Percentiles rank a stretch among this genome's conserved stretches.
Evolutionary conservation across 331 rosid genomes (phyloP).

Genomic region (Spiraea crenata): DNA sequence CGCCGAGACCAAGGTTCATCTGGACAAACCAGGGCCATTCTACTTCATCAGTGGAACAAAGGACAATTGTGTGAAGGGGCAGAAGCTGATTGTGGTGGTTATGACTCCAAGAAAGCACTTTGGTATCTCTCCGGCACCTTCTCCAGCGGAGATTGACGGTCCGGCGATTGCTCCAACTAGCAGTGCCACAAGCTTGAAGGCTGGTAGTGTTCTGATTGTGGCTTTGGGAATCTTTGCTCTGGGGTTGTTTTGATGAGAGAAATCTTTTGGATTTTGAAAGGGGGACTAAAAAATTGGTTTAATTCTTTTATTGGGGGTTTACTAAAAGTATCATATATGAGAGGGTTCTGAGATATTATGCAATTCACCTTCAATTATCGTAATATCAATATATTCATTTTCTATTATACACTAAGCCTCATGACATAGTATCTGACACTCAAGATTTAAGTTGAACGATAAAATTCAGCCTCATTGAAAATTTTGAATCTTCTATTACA

Average conservation of each 20-base stretch:
- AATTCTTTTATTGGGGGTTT: constrained; percentile 8
- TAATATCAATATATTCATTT: neutral
- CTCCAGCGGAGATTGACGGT: constrained; percentile 52
- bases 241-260: constrained; percentile 34
- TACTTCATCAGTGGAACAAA: constrained; percentile 79
- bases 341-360: constrained; percentile 8
- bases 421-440: too few relatives aligned
- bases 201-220: constrained; percentile 34
- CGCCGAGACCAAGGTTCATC: constrained; percentile 65
- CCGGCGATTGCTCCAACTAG: constrained; percentile 89
- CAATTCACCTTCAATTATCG: neutral
- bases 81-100: constrained; percentile 70
- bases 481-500: constrained; percentile 3
- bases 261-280: neutral
- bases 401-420: neutral
- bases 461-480: neutral
- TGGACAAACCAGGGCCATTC: constrained; percentile 60
- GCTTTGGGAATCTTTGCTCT: constrained; percentile 40
- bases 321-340: neutral
- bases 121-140: constrained; percentile 50
- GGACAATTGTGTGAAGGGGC: constrained; percentile 81
- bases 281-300: neutral
- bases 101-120: constrained; percentile 45
- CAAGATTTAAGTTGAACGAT: neutral
- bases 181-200: constrained; percentile 35